Percentiles rank a stretch among this genome's conserved stretches.
Evolutionary conservation across 352 stramenopile genomes (phyloP).

Genomic region (Globisporangium splendens): DNA sequence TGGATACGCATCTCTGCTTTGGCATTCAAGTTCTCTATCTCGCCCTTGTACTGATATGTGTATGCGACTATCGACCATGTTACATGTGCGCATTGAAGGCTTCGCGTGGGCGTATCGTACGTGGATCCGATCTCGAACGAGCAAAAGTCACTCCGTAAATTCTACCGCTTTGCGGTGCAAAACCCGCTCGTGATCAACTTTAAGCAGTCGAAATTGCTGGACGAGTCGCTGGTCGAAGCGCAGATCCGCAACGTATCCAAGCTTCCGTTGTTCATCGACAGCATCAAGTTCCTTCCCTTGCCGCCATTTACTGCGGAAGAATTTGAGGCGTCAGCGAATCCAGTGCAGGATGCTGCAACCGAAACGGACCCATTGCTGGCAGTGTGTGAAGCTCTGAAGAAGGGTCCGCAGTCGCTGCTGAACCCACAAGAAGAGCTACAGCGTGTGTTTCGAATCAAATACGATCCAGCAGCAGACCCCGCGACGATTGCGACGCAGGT

Average conservation of each 20-base stretch:
- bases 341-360: slow-evolving; percentile 3
- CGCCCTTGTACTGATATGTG: neutral
- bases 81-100: slow-evolving; percentile 16
- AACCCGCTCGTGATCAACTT: slow-evolving; percentile 87
- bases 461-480: slow-evolving; percentile 36
- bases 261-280: slow-evolving; percentile 75
- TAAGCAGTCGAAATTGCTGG: slow-evolving; percentile 56
- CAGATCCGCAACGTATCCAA: slow-evolving; percentile 85
- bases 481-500: slow-evolving; percentile 33
- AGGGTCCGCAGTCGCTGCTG: slow-evolving; percentile 50
- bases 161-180: slow-evolving; percentile 89
- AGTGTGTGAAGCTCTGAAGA: slow-evolving; percentile 25
- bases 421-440: slow-evolving; percentile 80
- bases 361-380: neutral
- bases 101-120: slow-evolving; percentile 80
- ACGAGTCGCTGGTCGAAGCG: slow-evolving; percentile 67
- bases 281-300: slow-evolving; percentile 69
- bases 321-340: slow-evolving; percentile 22
- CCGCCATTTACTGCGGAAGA: slow-evolving; percentile 48
- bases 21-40: neutral
- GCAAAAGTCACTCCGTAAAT: slow-evolving; percentile 87
- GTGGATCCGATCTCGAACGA: slow-evolving; percentile 70
- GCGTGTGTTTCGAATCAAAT: slow-evolving; percentile 59
- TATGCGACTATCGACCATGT: no score
- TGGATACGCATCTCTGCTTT: neutral